Conservation (phyloP, 768 basidiomycete species). For the Glaciozyma antarctica region DNA sequence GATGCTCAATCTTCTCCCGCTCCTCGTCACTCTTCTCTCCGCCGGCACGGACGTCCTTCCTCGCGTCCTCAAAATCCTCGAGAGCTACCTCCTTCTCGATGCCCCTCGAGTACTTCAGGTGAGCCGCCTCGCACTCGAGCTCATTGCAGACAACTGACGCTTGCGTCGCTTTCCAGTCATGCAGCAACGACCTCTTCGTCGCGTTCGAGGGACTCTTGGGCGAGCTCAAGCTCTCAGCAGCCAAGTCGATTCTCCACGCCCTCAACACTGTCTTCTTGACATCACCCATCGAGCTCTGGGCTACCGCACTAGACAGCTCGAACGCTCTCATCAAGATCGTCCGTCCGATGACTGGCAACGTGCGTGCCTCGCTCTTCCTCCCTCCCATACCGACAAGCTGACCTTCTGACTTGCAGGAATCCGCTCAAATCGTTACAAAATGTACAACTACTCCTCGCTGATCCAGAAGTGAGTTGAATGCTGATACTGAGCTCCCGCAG, state of each 20-base stretch:
- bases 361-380: neutral
- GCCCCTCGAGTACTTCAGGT: slow-evolving; percentile 57
- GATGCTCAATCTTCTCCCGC: slow-evolving; percentile 58
- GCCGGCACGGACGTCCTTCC: slow-evolving; percentile 67
- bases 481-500: neutral
- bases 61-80: slow-evolving; percentile 55
- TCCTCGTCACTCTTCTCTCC: slow-evolving; percentile 50
- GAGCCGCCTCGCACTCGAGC: slow-evolving; percentile 20
- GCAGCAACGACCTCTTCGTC: slow-evolving; percentile 41
- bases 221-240: slow-evolving; percentile 50
- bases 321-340: slow-evolving; percentile 64
- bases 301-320: slow-evolving; percentile 59
- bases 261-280: slow-evolving; percentile 57
- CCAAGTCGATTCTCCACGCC: slow-evolving; percentile 46
- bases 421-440: slow-evolving; percentile 48
- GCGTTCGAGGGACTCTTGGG: slow-evolving; percentile 44
- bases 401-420: slow-evolving; percentile 5
- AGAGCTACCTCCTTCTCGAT: slow-evolving; percentile 72
- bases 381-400: neutral
- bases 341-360: slow-evolving; percentile 37
- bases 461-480: neutral
- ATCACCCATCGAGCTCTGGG: slow-evolving; percentile 59
- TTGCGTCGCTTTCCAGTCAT: slow-evolving; percentile 1
- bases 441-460: slow-evolving; percentile 26
- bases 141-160: neutral